Evolutionary conservation across 345 rosid genomes (phyloP), one percentile per base, ranked within the genome.

Genomic region (Rhizophora apiculata): DNA sequence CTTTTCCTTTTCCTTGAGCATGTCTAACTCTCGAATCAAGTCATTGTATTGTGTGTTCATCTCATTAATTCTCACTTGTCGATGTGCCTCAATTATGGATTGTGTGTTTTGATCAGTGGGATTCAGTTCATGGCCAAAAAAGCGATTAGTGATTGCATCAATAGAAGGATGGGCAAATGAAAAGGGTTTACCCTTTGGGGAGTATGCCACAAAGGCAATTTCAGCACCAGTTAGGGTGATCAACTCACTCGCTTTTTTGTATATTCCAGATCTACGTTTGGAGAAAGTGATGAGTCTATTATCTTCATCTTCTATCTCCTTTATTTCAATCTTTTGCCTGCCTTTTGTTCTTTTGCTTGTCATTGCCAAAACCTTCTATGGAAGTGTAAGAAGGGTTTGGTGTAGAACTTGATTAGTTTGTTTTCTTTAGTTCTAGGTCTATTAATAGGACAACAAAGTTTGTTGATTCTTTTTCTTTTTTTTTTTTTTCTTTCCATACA

Each of bases 211-310:
- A 15, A 72, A 6, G 16, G 63, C 68, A 7, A 72, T 49, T 9
- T 72, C 69, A 13, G 21, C 63, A 7, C 75, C 69, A 19, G 64
- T 55, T 6, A 72, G 24, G 0, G 75, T 63, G 43, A 48, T 24
- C 19, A 72, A 34, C 6, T 72, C 75, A 18, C 69, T 64, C 4
- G 64, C 64, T 11, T 72, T 68, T 20, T 68, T 68, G 54, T 55
- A 57, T 6, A 68, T 56, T 0, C 71, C 71, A 2, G 63, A 55
- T 24, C 63, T 56, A 16, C 71, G 51, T 48, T 68, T 68, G 1
- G 63, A 74, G 27, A 74, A 74, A 0, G 66, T 64, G 20, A 74
- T 60, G 9, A 74, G 21, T 27, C 69, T 63, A 24, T 69, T 64
- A 1, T 39, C 53, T 49, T 69, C 69, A 4, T 64, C 64, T 10